These are phyloP conservation scores for Amanita fuliginea DNA, from an alignment of 768 basidiomycete species.

Conservation along the genomic window DNA sequence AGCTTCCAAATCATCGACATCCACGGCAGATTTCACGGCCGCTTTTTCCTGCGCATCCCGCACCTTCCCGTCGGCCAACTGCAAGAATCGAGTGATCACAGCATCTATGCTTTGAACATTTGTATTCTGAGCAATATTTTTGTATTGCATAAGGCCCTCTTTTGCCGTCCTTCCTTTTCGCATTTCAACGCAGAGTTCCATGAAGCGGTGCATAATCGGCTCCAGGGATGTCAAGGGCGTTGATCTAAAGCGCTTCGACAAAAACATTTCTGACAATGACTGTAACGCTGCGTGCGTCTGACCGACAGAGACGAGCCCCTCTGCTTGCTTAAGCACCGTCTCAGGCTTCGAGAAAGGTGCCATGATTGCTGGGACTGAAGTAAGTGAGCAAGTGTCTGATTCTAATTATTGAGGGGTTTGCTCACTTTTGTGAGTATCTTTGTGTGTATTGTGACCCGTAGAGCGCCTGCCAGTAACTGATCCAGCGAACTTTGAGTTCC, in stretches of 20 bases:
- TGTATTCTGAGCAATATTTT: constrained; percentile 93
- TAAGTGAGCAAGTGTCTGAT: not conserved
- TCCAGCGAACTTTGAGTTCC: constrained; percentile 9
- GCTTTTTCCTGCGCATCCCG: constrained; percentile 82
- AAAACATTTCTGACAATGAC: constrained; percentile 85
- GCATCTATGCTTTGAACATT: constrained; percentile 86
- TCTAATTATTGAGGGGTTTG: not conserved
- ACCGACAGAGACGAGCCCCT: constrained; percentile 86
- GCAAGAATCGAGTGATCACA: constrained; percentile 81
- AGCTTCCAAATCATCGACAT: constrained; percentile 93
- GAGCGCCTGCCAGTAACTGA: constrained; percentile 10
- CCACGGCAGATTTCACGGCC: constrained; percentile 61
- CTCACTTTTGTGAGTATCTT: constrained; percentile 14
- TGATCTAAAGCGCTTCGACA: constrained; percentile 86
- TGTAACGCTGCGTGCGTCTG: constrained; percentile 87
- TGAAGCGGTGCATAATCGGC: constrained; percentile 91
- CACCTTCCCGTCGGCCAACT: constrained; percentile 72
- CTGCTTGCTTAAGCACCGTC: constrained; percentile 86
- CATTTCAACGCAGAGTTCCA: constrained; percentile 94
- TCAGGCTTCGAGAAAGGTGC: constrained; percentile 87
- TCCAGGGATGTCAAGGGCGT: constrained; percentile 84
- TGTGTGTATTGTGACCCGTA: constrained; percentile 9
- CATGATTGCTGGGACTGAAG: constrained; percentile 32
- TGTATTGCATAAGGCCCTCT: constrained; percentile 94
- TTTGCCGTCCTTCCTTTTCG: constrained; percentile 90